Evolutionary conservation across 352 stramenopile genomes (phyloP).

Genomic region (Phytophthora constricta): DNA sequence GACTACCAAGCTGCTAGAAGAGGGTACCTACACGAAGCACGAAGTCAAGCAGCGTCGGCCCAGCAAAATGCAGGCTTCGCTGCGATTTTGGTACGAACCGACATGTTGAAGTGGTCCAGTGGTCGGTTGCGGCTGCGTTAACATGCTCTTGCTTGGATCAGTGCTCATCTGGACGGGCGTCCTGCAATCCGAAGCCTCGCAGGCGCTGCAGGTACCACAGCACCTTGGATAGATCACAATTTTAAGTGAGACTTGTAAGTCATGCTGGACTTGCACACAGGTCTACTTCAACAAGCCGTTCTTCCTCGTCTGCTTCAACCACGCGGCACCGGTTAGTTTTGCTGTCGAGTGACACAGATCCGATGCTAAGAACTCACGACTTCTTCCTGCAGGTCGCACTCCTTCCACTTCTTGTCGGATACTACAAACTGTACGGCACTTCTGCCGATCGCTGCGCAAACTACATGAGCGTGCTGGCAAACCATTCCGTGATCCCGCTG

Average conservation of each 20-base stretch:
- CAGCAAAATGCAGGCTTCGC: conserved; percentile 31
- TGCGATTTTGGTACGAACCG: conserved; percentile 28
- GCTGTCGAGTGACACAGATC: not conserved
- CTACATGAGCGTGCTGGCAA: conserved; percentile 34
- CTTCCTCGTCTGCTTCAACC: conserved; percentile 68
- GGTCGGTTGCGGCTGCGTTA: not conserved
- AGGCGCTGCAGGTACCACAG: conserved; percentile 13
- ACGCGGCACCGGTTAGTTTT: conserved; percentile 41
- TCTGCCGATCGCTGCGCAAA: conserved; percentile 28
- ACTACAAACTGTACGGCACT: conserved; percentile 40
- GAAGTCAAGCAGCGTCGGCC: conserved; percentile 23
- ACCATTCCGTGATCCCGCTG: conserved; percentile 49
- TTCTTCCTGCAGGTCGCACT: conserved; percentile 37
- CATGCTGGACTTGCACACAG: not conserved
- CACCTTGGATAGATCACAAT: no score
- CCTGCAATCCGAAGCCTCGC: conserved; percentile 11
- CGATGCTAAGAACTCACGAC: not conserved
- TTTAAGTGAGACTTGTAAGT: not conserved
- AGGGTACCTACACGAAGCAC: conserved; percentile 20
- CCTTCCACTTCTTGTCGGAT: conserved; percentile 44
- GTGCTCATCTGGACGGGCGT: conserved; percentile 17
- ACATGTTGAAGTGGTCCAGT: not conserved
- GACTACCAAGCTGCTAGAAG: conserved; percentile 31
- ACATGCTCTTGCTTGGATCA: not conserved
- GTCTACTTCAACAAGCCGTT: conserved; percentile 45